phyloP scores from a whole-genome alignment of 192 early-diverging fungal genomes.

The Fimicolochytrium jonesii region DNA sequence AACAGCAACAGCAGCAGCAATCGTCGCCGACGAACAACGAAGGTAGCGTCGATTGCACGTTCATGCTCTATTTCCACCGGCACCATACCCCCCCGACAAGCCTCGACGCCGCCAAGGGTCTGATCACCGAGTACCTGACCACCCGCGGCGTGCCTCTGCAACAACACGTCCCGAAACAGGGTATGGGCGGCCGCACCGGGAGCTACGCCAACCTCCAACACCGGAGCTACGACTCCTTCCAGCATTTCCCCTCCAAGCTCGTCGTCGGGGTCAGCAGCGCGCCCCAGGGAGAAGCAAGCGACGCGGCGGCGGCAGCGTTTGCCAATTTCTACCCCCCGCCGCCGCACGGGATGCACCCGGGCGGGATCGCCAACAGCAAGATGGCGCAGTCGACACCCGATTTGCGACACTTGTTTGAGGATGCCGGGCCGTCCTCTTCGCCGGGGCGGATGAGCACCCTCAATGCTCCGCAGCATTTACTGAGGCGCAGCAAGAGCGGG shows the following conservation, averaged over 20 bases:
- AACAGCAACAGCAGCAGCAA: background rate
- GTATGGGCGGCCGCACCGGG: constrained; percentile 21
- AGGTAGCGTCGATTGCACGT: constrained; percentile 22
- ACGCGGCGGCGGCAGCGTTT: constrained; percentile 6
- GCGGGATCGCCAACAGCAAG: constrained; percentile 11
- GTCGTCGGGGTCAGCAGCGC: constrained; percentile 39
- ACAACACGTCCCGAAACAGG: background rate
- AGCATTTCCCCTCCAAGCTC: constrained; percentile 56
- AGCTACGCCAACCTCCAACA: constrained; percentile 44
- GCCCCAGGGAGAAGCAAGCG: background rate
- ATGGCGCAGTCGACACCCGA: constrained; percentile 37
- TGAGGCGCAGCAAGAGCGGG: constrained; percentile 17
- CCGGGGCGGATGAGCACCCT: too few species aligned
- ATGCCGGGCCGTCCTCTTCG: too few species aligned
- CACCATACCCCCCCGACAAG: constrained; percentile 10
- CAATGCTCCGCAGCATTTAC: too few species aligned
- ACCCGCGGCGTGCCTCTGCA: constrained; percentile 32
- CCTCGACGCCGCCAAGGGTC: constrained; percentile 35
- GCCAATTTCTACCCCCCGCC: background rate
- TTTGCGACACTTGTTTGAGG: constrained; percentile 43
- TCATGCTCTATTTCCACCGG: constrained; percentile 35
- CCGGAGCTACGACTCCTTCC: constrained; percentile 53
- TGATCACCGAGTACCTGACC: constrained; percentile 35
- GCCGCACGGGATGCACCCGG: background rate
- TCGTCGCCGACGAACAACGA: constrained; percentile 4